Evolutionary conservation across 2,329 filamentous ascomycete species (phyloP), one percentile per base, ranked within the genome.

Genomic region (Monascus ruber): DNA sequence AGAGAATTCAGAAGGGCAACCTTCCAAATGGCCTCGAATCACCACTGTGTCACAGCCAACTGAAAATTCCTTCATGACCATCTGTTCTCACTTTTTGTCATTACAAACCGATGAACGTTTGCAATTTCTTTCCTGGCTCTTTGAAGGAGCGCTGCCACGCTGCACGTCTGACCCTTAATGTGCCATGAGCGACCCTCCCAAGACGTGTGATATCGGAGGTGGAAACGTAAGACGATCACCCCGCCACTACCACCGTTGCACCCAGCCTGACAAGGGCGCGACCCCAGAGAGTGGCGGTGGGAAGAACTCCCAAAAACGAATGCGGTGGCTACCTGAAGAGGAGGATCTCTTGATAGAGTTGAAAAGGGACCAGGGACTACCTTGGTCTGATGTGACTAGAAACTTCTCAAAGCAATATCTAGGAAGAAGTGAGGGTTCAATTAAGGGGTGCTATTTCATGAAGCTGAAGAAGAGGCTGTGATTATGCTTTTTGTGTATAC

Each of bases 311-410:
- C 39, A 42, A 31, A 37, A 42, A 38, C 33, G 36, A 26, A 37
- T 43, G 34, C 45, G 11, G 35, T 47, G 40, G 38, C 41, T 40
- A 5, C 34, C 37, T n/a, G 36, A 38, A 33, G 45, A 45, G 36
- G 40, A 37, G 24, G 26, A 36, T 24, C 32, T 45, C 43, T 35
- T 47, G 36, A 26, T 43, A 34, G 34, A 43, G 31, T 35, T 43
- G 37, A 45, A 40, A 43, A 41, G 34, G 28, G 43, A 47, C 17
- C 29, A 43, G 41, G 34, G 31, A 24, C 38, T 34, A 36, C 41
- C 40, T 37, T 45, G 40, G 40, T 45, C 42, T 11, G 42, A 43
- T 35, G 40, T 47, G 31, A 25, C n/a, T 9, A 34, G 33, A 25
- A 5, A 3, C 24, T 34, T 34, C 33, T 25, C 33, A 6, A 4